Percentiles rank a stretch among this genome's conserved stretches.
Conservation (phyloP, 225 moss, liverwort and hornwort genomes). For the Polytrichum commune region DNA sequence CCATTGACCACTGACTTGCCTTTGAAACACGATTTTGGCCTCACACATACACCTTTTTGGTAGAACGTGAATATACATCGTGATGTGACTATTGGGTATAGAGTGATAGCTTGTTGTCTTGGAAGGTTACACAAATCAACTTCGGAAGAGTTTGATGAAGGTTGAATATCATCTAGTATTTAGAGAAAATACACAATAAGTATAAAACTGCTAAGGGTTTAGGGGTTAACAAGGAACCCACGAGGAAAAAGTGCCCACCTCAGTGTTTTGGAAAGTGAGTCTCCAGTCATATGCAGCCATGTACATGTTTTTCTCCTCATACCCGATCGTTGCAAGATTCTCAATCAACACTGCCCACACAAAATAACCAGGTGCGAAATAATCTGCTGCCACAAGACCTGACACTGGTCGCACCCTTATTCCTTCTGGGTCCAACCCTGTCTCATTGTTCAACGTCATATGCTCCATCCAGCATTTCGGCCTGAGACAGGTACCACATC, state of each 20-base stretch:
- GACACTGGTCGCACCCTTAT: slow-evolving; percentile 60
- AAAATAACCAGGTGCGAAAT: slow-evolving; percentile 64
- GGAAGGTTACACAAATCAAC: no score
- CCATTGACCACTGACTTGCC: no score
- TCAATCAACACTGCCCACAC: slow-evolving; percentile 64
- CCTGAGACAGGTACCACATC: slow-evolving; percentile 22
- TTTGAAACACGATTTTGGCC: no score
- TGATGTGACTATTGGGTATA: no score
- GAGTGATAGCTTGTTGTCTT: no score
- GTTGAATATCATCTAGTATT: no score
- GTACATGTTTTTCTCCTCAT: slow-evolving; percentile 56
- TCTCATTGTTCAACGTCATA: slow-evolving; percentile 61
- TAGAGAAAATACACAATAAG: no score
- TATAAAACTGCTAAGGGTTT: no score
- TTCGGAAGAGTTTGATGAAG: no score
- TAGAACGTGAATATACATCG: no score
- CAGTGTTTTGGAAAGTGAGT: slow-evolving; percentile 56
- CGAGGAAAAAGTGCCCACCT: slow-evolving; percentile 20
- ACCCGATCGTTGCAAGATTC: slow-evolving; percentile 49
- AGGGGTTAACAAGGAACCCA: no score
- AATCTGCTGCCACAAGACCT: slow-evolving; percentile 60
- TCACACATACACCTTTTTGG: no score
- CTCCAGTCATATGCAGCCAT: slow-evolving; percentile 71
- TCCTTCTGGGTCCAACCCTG: slow-evolving; percentile 58
- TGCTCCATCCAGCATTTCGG: slow-evolving; percentile 70